phyloP scores from a whole-genome alignment of 257 asterid genomes.

The Ehretia macrophylla region DNA sequence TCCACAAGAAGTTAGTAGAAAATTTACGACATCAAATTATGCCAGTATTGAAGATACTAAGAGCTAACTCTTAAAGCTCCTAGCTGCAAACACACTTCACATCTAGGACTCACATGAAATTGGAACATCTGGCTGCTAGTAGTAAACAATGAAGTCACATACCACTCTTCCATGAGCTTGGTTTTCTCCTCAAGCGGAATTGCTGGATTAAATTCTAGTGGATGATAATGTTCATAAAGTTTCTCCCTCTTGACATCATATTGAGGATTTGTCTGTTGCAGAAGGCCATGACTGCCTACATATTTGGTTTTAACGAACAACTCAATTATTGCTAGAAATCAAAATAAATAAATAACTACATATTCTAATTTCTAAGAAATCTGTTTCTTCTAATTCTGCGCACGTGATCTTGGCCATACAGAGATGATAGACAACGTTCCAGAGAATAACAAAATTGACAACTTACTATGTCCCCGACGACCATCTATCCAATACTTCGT shows the following conservation, averaged over 20 bases:
- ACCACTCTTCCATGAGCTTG: conserved; percentile 96
- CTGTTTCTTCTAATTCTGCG: not conserved
- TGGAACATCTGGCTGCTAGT: conserved; percentile 1
- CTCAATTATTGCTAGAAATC: conserved; percentile 11
- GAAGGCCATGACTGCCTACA: conserved; percentile 77
- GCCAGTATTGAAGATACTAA: not conserved
- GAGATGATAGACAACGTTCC: not conserved
- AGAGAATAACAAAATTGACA: conserved; percentile 6
- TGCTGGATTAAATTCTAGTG: conserved; percentile 74
- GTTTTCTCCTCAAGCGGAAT: conserved; percentile 83
- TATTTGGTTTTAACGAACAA: conserved; percentile 23
- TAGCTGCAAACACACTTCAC: too few relatives aligned
- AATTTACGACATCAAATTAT: not conserved
- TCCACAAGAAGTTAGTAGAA: conserved; percentile 2
- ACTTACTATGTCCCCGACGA: conserved; percentile 78
- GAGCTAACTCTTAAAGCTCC: conserved; percentile 7
- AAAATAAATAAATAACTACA: not conserved
- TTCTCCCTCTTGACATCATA: conserved; percentile 77
- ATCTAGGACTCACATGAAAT: not conserved
- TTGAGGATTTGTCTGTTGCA: conserved; percentile 77
- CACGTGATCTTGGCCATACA: not conserved
- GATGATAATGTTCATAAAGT: conserved; percentile 74
- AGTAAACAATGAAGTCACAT: conserved; percentile 22
- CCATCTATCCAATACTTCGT: conserved; percentile 77
- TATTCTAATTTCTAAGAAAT: not conserved